These are phyloP conservation scores for Xylaria sp. DNA, from an alignment of 2,329 filamentous ascomycete species.

Conservation along the genomic window DNA sequence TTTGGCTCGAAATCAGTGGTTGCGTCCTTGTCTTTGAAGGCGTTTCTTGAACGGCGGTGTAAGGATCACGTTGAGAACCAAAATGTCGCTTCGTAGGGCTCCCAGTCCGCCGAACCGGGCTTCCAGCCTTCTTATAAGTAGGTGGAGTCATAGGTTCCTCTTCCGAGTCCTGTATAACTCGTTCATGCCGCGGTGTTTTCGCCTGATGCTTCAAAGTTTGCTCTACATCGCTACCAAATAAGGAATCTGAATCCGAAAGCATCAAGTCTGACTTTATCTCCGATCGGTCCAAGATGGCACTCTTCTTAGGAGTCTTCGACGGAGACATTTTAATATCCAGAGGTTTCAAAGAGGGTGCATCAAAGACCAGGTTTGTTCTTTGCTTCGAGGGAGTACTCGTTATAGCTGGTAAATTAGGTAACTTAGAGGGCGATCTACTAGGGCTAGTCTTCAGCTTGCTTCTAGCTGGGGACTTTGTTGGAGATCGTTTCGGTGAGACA, in stretches of 20 bases:
- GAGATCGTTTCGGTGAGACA: constrained; percentile 51
- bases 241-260: constrained; percentile 35
- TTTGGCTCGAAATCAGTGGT: constrained; percentile 27
- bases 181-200: constrained; percentile 44
- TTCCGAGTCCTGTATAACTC: constrained; percentile 66
- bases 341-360: constrained; percentile 30
- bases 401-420: constrained; percentile 29
- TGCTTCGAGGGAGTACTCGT: constrained; percentile 29
- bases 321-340: constrained; percentile 42
- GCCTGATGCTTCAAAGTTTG: constrained; percentile 35
- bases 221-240: constrained; percentile 36
- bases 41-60: constrained; percentile 42
- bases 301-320: constrained; percentile 42
- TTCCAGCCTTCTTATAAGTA: constrained; percentile 50
- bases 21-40: constrained; percentile 41
- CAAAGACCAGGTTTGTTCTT: constrained; percentile 23
- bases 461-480: constrained; percentile 51
- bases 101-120: constrained; percentile 41
- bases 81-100: constrained; percentile 36
- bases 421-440: constrained; percentile 38
- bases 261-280: constrained; percentile 20
- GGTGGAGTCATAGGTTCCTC: constrained; percentile 62
- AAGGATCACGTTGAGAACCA: constrained; percentile 34
- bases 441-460: constrained; percentile 42
- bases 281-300: constrained; percentile 24